Evolutionary conservation across 768 basidiomycete species (phyloP).

Genomic region (Boletus coccyginus): DNA sequence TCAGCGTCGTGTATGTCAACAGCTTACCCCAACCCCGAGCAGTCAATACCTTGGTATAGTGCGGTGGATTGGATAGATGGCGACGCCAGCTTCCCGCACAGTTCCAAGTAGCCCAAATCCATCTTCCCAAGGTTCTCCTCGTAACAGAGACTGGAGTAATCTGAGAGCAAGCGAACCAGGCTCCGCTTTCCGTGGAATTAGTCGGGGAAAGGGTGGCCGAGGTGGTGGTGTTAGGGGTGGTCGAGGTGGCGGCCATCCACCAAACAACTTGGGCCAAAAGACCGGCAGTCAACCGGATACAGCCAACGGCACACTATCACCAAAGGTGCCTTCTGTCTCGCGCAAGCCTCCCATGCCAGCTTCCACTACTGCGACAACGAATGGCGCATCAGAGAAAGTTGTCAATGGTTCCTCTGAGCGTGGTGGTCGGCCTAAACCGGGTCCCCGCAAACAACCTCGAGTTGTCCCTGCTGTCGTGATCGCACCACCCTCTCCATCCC

Average conservation of each 20-base stretch:
- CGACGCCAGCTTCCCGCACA: slow-evolving; percentile 24
- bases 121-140: slow-evolving; percentile 30
- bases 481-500: slow-evolving; percentile 21
- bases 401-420: slow-evolving; percentile 22
- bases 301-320: slow-evolving; percentile 14
- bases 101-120: slow-evolving; percentile 26
- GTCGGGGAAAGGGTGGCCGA: slow-evolving; percentile 37
- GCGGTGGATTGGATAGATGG: slow-evolving; percentile 33
- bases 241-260: slow-evolving; percentile 30
- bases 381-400: slow-evolving; percentile 22
- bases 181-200: slow-evolving; percentile 45
- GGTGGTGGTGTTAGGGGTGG: slow-evolving; percentile 25
- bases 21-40: slow-evolving; percentile 6
- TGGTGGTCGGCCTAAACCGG: slow-evolving; percentile 19
- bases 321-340: slow-evolving; percentile 8
- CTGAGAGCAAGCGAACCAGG: slow-evolving; percentile 43
- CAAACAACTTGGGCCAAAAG: slow-evolving; percentile 19
- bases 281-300: slow-evolving; percentile 23
- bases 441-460: slow-evolving; percentile 22
- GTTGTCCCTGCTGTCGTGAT: slow-evolving; percentile 20
- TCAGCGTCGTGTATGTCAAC: background rate
- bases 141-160: slow-evolving; percentile 42
- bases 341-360: slow-evolving; percentile 16
- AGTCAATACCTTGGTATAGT: background rate
- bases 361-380: slow-evolving; percentile 17